These are phyloP conservation scores for Aspergillus sp. DNA, from an alignment of 2,329 filamentous ascomycete genomes.

Conservation along the genomic window DNA sequence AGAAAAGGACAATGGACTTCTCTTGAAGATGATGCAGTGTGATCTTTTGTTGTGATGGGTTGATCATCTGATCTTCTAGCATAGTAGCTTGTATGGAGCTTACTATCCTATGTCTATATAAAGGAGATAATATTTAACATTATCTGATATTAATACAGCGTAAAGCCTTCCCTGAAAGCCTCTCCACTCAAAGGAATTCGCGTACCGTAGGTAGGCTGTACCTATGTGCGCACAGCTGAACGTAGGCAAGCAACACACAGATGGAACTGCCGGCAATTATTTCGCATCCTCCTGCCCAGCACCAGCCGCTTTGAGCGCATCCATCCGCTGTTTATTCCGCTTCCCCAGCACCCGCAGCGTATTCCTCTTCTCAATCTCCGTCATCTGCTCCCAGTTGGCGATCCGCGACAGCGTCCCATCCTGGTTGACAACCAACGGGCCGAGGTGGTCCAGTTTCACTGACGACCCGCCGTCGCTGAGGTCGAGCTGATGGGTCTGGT, in stretches of 20 bases:
- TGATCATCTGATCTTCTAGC: too few relatives aligned
- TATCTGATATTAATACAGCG: too few relatives aligned
- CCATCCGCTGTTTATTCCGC: conserved; percentile 65
- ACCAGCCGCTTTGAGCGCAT: conserved; percentile 47
- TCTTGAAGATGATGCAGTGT: too few relatives aligned
- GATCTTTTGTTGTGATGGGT: neutral
- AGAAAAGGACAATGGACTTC: too few relatives aligned
- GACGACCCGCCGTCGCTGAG: conserved; percentile 37
- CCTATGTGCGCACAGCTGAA: neutral
- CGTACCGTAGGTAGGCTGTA: too few relatives aligned
- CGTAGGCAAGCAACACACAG: neutral
- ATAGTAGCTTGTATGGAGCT: too few relatives aligned
- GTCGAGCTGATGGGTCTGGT: conserved; percentile 87
- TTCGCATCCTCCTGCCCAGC: neutral
- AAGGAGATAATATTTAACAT: too few relatives aligned
- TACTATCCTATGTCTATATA: too few relatives aligned
- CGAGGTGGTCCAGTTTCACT: conserved; percentile 66
- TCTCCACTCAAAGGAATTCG: too few relatives aligned
- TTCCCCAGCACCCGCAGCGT: conserved; percentile 66
- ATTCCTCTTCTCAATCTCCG: conserved; percentile 64
- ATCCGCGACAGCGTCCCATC: conserved; percentile 72
- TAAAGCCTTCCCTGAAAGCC: too few relatives aligned
- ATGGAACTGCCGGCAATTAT: too few relatives aligned
- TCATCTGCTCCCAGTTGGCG: conserved; percentile 71
- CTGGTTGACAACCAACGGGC: conserved; percentile 70